Evolutionary conservation across 2,329 filamentous ascomycete genomes (phyloP).

Genomic region (Corniculantispora saksenae): DNA sequence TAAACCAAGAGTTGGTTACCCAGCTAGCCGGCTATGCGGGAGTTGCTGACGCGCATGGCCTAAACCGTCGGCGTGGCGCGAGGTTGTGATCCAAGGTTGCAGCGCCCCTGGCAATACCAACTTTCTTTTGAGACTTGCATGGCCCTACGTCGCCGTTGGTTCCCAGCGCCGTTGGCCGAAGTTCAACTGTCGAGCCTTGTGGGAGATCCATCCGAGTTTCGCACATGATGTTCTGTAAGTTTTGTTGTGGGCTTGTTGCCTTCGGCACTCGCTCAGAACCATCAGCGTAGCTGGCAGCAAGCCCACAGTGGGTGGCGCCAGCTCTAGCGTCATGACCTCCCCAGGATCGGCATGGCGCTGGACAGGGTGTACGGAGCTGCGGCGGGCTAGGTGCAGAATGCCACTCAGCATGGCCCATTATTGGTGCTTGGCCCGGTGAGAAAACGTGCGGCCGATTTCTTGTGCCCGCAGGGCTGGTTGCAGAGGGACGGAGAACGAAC

Average conservation of each 20-base stretch:
- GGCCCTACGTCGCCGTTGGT: not conserved
- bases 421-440: not conserved
- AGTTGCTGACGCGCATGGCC: not conserved
- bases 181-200: not conserved
- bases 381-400: not conserved
- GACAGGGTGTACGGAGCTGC: conserved; percentile 16
- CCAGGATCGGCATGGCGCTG: not conserved
- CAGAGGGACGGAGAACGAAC: not conserved
- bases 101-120: not conserved
- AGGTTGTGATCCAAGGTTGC: not conserved
- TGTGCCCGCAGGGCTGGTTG: not conserved
- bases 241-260: not conserved
- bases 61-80: not conserved
- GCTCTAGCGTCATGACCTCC: not conserved
- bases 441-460: not conserved
- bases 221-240: not conserved
- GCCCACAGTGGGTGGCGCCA: not conserved
- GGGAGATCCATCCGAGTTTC: not conserved
- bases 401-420: not conserved
- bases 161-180: not conserved
- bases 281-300: not conserved
- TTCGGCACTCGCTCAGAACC: not conserved
- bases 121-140: not conserved
- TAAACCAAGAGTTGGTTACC: not conserved
- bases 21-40: not conserved